phyloP scores from a whole-genome alignment of 2,329 filamentous ascomycete genomes.

The Nemania abortiva region DNA sequence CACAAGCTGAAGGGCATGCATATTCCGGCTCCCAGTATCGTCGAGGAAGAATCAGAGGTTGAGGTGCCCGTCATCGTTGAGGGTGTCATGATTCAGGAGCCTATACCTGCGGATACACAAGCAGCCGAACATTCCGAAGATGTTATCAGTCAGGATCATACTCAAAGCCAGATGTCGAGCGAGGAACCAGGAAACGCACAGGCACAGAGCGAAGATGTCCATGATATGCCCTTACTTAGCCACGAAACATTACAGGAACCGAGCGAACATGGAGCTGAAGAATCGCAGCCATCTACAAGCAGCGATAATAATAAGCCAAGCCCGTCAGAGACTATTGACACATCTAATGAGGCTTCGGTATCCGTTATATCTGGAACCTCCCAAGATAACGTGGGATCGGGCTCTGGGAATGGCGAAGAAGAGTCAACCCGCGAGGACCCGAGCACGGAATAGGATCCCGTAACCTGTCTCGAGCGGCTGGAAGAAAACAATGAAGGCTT shows the following conservation, averaged over 20 bases:
- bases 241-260: constrained; percentile 45
- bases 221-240: constrained; percentile 40
- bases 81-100: constrained; percentile 50
- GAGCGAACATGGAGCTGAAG: constrained; percentile 42
- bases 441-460: constrained; percentile 46
- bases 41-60: constrained; percentile 63
- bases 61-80: constrained; percentile 58
- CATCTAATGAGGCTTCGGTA: constrained; percentile 3
- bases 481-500: constrained; percentile 34
- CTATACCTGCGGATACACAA: constrained; percentile 37
- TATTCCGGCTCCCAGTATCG: constrained; percentile 66
- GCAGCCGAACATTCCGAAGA: constrained; percentile 34
- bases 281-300: constrained; percentile 45
- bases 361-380: constrained; percentile 17
- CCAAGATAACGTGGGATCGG: constrained; percentile 26
- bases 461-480: constrained; percentile 38
- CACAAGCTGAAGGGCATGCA: constrained; percentile 61
- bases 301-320: constrained; percentile 40
- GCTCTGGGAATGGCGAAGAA: constrained; percentile 30
- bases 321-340: constrained; percentile 17
- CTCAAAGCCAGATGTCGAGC: constrained; percentile 38
- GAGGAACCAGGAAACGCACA: constrained; percentile 39
- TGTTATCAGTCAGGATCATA: constrained; percentile 28
- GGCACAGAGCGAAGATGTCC: constrained; percentile 39
- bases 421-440: constrained; percentile 33